Evolutionary conservation across 192 early-diverging fungal species (phyloP), one percentile per base, ranked within the genome.

Genomic region (Entomortierella parvispora): DNA sequence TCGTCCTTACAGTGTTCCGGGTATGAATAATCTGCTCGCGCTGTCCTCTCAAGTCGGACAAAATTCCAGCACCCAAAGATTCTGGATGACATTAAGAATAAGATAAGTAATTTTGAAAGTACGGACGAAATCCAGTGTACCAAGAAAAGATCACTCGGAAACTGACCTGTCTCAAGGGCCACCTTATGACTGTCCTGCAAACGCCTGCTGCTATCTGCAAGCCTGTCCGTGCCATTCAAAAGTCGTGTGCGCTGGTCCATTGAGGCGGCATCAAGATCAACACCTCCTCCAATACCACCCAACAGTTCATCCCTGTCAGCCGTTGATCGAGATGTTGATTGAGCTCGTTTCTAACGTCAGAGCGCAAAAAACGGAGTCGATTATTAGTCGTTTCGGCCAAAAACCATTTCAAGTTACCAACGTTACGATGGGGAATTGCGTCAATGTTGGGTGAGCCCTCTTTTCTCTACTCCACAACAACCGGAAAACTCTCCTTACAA

Each of bases 1-100:
- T 40, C 12, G 37, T 56, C 80, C 83, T 61, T 87, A 95, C 91
- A 7, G 90, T 89, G 84, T 97, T 92, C 64, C 92, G 83, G 25
- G 95, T 93, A 50, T 90, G 81, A 26, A 92, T 69, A 68, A 99
- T 95, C 59, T 96, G 94, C 75, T 99, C 94, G 34, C 97, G 70
- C 79, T 99, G 97, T 29, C 91, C 84, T 57, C 93, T 86, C 68
- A 98, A 71, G 61, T 91, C 90, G 15, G 89, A 87, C 56, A 99
- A 81, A 20, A 96, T 96, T 33, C 85, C 87, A 32, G 93, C 92
- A 4, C 96, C 97, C 29, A 95, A 83, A 10, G 84, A 68, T 82
- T 99, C 97, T 82, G 46, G 17, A 48, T n/a, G 42, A 55, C 12
- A 15, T 15, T 45, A 17, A 32, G 26, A 23, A 28, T 17, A n/a